phyloP scores from a whole-genome alignment of 495 filamentous ascomycete genomes.

The Aspergillus carlsbadensis region DNA sequence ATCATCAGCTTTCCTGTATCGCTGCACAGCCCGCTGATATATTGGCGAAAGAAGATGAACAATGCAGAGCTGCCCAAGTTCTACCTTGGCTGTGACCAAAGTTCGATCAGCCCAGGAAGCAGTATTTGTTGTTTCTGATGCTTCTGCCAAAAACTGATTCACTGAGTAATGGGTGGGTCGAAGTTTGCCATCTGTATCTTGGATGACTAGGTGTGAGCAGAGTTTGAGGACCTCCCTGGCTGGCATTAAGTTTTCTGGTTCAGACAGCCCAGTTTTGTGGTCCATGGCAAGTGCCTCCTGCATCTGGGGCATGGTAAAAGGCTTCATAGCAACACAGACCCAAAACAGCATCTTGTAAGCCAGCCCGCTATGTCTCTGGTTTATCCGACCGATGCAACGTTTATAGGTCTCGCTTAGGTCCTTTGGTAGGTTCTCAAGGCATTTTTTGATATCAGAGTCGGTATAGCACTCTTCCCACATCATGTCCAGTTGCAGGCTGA shows the following conservation, averaged over 20 bases:
- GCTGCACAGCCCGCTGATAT: neutral
- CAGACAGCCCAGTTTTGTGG: neutral
- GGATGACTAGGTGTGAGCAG: neutral
- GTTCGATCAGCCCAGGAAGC: neutral
- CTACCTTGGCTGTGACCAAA: neutral
- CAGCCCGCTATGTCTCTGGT: neutral
- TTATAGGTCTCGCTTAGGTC: conserved; percentile 27
- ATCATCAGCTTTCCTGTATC: neutral
- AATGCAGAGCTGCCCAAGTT: neutral
- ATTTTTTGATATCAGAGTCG: conserved; percentile 21
- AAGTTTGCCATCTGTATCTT: neutral
- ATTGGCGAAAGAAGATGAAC: neutral
- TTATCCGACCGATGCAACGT: neutral
- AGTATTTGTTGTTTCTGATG: neutral
- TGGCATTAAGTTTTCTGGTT: neutral
- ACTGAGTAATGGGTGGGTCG: neutral
- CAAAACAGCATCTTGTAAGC: neutral
- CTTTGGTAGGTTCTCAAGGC: conserved; percentile 23
- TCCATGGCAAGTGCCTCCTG: conserved; percentile 2
- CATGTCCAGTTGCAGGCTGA: conserved; percentile 29
- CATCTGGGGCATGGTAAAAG: neutral
- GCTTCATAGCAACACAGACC: neutral
- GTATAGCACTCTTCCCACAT: conserved; percentile 29
- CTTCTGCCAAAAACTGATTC: neutral
- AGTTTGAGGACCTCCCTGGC: neutral